Evolutionary conservation across 176 grass and related monocot species (phyloP).

Genomic region (Luzula sylvatica): DNA sequence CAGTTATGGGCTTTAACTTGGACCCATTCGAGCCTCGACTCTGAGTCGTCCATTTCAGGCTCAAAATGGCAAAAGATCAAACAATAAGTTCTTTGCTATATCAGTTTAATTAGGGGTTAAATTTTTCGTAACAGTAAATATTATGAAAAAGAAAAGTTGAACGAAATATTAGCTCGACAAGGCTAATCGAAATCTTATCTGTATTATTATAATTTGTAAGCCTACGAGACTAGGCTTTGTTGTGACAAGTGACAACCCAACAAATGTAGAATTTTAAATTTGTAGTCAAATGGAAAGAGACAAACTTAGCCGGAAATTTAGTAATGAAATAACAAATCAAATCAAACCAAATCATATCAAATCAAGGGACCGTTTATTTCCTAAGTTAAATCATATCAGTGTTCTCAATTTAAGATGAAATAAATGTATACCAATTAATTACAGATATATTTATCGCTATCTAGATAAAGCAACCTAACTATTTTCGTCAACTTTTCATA

Average conservation of each 20-base stretch:
- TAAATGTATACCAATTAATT: too few species aligned
- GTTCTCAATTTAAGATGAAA: too few species aligned
- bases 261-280: background rate
- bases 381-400: too few species aligned
- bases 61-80: background rate
- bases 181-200: constrained; percentile 5
- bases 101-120: too few species aligned
- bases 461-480: too few species aligned
- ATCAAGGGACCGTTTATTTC: too few species aligned
- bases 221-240: background rate
- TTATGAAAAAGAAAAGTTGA: background rate
- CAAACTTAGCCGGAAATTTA: constrained; percentile 2
- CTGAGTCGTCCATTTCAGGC: background rate
- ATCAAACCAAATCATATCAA: too few species aligned
- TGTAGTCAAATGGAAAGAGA: background rate
- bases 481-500: too few species aligned
- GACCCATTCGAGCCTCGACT: background rate
- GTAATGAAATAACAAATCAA: background rate
- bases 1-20: background rate
- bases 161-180: background rate
- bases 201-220: background rate
- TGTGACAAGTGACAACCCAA: constrained; percentile 3
- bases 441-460: too few species aligned
- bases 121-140: background rate
- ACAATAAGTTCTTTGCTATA: too few species aligned